A percentile compares a stretch with the other conserved stretches of the same genome.
Conservation (phyloP, 352 stramenopile species). For the Phytopythium ostracodes region DNA sequence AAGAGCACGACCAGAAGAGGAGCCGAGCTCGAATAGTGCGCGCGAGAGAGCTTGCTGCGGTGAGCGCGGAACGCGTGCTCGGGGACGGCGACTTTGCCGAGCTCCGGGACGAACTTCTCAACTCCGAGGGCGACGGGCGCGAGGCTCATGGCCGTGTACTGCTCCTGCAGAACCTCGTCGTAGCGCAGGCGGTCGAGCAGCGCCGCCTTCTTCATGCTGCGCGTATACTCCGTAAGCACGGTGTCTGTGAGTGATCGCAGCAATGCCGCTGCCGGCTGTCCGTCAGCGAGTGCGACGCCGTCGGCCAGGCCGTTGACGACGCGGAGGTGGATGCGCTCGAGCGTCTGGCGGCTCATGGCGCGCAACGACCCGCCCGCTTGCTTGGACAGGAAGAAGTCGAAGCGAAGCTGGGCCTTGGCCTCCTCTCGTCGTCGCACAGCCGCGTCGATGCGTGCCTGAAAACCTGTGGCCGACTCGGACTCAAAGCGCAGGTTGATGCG, state of each 20-base stretch:
- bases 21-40: constrained; percentile 53
- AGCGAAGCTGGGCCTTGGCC: constrained; percentile 84
- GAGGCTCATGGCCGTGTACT: constrained; percentile 73
- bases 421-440: constrained; percentile 61
- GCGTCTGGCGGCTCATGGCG: constrained; percentile 69
- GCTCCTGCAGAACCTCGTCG: constrained; percentile 48
- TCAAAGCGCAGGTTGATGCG: constrained; percentile 93
- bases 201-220: constrained; percentile 91
- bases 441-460: constrained; percentile 69
- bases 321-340: constrained; percentile 82
- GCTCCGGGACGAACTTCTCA: constrained; percentile 22
- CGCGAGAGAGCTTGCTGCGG: constrained; percentile 35
- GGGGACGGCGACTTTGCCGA: constrained; percentile 82
- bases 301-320: constrained; percentile 79
- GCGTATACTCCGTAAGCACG: constrained; percentile 87
- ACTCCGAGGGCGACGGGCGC: constrained; percentile 23
- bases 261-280: constrained; percentile 47
- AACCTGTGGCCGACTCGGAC: constrained; percentile 59
- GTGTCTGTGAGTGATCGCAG: constrained; percentile 85
- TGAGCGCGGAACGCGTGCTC: constrained; percentile 55
- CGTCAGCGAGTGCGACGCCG: constrained; percentile 54
- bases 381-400: constrained; percentile 88
- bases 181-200: constrained; percentile 60
- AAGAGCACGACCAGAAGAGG: constrained; percentile 76
- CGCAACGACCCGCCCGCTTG: constrained; percentile 70